Evolutionary conservation across 2,329 filamentous ascomycete genomes (phyloP).

Genomic region (Paracoccidioides brasiliensis): DNA sequence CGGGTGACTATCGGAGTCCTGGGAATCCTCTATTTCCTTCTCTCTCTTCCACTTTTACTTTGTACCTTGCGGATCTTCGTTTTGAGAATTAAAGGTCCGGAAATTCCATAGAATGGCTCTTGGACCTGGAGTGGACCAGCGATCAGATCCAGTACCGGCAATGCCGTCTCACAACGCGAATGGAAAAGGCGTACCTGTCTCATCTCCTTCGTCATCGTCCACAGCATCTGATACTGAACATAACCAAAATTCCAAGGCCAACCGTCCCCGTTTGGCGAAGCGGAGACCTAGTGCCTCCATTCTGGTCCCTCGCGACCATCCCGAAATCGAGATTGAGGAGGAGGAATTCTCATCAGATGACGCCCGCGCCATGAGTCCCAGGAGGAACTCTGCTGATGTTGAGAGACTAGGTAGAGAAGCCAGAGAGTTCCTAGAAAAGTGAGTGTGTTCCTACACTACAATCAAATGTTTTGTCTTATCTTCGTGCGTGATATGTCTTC

Average conservation of each 20-base stretch:
- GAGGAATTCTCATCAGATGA: conserved; percentile 74
- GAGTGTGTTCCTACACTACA: conserved; percentile 27
- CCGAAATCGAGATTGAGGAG: conserved; percentile 58
- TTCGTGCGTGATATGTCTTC: background rate
- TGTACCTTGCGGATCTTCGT: background rate
- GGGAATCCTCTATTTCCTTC: background rate
- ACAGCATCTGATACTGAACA: conserved; percentile 36
- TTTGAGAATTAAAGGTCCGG: background rate
- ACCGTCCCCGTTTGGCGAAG: conserved; percentile 55
- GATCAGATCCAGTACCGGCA: conserved; percentile 26
- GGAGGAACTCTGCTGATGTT: conserved; percentile 79
- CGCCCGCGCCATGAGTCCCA: conserved; percentile 85
- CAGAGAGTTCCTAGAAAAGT: conserved; percentile 50
- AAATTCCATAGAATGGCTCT: conserved; percentile 21
- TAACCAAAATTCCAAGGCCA: conserved; percentile 32
- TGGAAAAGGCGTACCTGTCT: conserved; percentile 28
- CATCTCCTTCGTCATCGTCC: conserved; percentile 32
- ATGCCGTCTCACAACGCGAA: conserved; percentile 24
- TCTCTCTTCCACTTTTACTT: background rate
- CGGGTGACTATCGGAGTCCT: background rate
- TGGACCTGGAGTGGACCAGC: conserved; percentile 23
- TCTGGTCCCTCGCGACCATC: conserved; percentile 65
- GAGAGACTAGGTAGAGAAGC: conserved; percentile 78
- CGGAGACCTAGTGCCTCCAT: conserved; percentile 72
- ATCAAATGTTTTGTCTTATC: background rate